Percentiles rank a stretch among this genome's conserved stretches.
Evolutionary conservation across 2,329 filamentous ascomycete species (phyloP).

Genomic region (Fusarium sp.): DNA sequence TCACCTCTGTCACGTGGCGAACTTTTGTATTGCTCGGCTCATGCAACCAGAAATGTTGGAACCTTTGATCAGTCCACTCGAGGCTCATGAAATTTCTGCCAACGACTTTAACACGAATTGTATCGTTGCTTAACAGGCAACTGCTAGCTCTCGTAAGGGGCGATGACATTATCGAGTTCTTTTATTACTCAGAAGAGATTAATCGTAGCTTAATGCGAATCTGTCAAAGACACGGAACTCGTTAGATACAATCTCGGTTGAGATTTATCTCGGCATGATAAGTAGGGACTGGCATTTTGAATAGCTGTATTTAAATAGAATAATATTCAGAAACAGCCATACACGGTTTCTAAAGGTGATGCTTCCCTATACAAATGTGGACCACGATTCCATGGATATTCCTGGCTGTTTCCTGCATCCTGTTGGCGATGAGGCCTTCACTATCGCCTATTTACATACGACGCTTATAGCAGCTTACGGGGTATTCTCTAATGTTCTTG

Average conservation of each 20-base stretch:
- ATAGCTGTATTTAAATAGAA: too few species aligned
- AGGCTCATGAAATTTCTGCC: constrained; percentile 18
- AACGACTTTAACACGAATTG: not conserved
- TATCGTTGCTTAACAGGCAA: not conserved
- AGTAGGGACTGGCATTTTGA: too few species aligned
- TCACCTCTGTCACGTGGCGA: constrained; percentile 28
- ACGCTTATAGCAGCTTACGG: too few species aligned
- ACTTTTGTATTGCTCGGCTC: constrained; percentile 37
- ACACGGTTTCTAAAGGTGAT: too few species aligned
- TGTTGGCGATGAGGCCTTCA: too few species aligned
- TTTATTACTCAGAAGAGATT: not conserved
- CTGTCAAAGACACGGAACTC: not conserved
- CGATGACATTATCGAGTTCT: not conserved
- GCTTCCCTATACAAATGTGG: too few species aligned
- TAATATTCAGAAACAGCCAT: too few species aligned
- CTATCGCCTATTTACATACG: too few species aligned
- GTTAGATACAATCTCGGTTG: not conserved
- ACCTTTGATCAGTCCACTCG: constrained; percentile 37
- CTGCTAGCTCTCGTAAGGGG: not conserved
- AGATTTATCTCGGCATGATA: not conserved
- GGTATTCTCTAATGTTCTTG: not conserved
- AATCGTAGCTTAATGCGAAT: not conserved
- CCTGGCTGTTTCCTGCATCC: too few species aligned
- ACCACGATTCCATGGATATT: too few species aligned
- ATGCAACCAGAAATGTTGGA: constrained; percentile 28